These are phyloP conservation scores for Aureococcus anophagefferens DNA, from an alignment of 108 stramenopile species.

Conservation along the genomic window DNA sequence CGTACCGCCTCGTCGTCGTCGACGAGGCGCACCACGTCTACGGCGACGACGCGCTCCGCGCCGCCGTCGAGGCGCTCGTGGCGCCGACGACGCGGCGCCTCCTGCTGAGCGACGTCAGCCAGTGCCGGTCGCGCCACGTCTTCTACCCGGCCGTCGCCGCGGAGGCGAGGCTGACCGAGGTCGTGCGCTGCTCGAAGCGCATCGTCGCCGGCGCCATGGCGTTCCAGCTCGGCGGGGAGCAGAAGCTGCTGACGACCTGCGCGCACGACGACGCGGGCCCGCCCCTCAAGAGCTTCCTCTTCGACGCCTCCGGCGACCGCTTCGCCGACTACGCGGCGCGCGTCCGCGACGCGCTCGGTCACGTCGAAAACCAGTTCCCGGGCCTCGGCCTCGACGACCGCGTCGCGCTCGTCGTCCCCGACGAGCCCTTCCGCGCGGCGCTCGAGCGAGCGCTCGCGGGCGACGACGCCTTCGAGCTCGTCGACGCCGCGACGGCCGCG, in stretches of 20 bases:
- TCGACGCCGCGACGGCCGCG: neutral
- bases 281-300: neutral
- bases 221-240: neutral
- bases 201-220: neutral
- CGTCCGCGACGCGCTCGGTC: neutral
- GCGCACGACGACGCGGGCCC: neutral
- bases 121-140: neutral
- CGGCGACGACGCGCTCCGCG: neutral
- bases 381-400: neutral
- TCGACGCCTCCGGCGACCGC: neutral
- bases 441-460: neutral
- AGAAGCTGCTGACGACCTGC: neutral
- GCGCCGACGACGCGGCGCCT: neutral
- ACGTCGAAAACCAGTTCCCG: neutral
- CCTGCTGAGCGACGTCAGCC: neutral
- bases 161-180: neutral
- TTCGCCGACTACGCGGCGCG: neutral
- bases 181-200: neutral
- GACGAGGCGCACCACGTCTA: neutral
- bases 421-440: neutral
- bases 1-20: neutral
- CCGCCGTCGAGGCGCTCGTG: neutral
- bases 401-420: neutral
- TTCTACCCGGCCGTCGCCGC: neutral
- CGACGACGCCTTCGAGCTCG: too few relatives aligned